Percentiles rank a stretch among this genome's conserved stretches.
phyloP scores from a whole-genome alignment of 768 basidiomycete genomes.

The Rickenella mellea region DNA sequence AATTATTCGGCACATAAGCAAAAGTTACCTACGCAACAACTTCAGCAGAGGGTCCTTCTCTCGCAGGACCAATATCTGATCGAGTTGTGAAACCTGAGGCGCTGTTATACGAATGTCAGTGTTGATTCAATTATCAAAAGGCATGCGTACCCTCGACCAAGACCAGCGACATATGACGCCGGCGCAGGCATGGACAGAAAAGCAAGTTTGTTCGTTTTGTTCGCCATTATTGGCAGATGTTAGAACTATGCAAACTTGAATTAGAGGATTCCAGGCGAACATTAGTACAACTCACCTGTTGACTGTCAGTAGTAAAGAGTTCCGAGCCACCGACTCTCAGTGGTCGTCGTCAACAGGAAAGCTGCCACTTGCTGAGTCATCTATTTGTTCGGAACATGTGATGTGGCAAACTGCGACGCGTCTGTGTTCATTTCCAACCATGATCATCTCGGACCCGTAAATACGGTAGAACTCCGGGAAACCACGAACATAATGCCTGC shows the following conservation, averaged over 20 bases:
- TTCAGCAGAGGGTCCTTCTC: conserved; percentile 91
- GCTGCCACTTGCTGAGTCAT: too few species aligned
- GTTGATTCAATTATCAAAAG: background rate
- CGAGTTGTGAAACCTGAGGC: conserved; percentile 97
- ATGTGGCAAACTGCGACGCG: too few species aligned
- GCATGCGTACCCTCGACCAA: conserved; percentile 78
- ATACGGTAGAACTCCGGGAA: too few species aligned
- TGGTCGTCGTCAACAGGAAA: too few species aligned
- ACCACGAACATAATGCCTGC: conserved; percentile 64
- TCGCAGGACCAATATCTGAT: conserved; percentile 96
- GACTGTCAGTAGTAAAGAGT: too few species aligned
- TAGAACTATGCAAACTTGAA: too few species aligned
- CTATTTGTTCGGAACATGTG: too few species aligned
- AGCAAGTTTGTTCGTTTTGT: conserved; percentile 71
- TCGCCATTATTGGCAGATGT: conserved; percentile 33
- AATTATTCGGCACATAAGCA: background rate
- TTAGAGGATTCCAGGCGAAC: too few species aligned
- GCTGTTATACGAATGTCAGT: conserved; percentile 29
- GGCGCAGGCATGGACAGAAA: conserved; percentile 91
- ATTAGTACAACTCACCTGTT: too few species aligned
- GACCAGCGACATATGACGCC: conserved; percentile 96
- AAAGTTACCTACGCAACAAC: conserved; percentile 63
- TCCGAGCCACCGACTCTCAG: too few species aligned
- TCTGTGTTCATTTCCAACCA: too few species aligned
- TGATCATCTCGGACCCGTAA: too few species aligned